Evolutionary conservation across 2,329 filamentous ascomycete species (phyloP), one percentile per base, ranked within the genome.

Genomic region (Capronia epimyces): DNA sequence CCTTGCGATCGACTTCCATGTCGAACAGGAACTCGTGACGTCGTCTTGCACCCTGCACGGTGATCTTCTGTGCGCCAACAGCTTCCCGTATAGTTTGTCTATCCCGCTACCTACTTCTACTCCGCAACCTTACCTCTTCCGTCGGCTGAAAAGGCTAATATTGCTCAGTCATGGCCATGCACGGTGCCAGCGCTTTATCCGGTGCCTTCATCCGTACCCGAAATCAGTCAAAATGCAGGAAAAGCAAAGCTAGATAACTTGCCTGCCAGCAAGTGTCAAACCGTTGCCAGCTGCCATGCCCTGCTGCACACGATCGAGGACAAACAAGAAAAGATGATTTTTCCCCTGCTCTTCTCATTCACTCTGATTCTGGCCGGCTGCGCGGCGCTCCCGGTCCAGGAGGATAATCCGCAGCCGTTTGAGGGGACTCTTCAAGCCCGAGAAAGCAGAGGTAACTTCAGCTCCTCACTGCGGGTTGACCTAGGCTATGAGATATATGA

Each of bases 401-500:
- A 39, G 16, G 44, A 43, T 36, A 49, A 51, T 15, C 22, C 50
- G 18, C 31, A 32, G 6, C 50, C 54, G 9, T 56, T 45, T 27
- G 36, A 46, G 9, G n/a, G 29, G 16, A 25, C 37, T 9, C 29
- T 53, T 32, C 40, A 36, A 34, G 22, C 44, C 20, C 46, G 54
- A 13, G 47, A 56, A 45, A 18, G n/a, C 10, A 36, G 43, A 18
- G n/a, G 13, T 18, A 47, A 32, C 16, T 51, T 43, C 22, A 43
- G 24, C 21, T 47, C 56, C n/a, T 44, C 52, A 2, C 49, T 65
- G 10, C 53, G 61, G 9, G 71, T 76, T 18, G 68, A 77, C 55
- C 59, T 77, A 1, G 73, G 68, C 7, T 78, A 78, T 50, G 67
- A 67, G 7, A 63, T 64, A 16, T 78, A 78, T 53, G 62, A 71